phyloP scores from a whole-genome alignment of 1,284 basidiomycete species.

The Ceratobasidium sp. region DNA sequence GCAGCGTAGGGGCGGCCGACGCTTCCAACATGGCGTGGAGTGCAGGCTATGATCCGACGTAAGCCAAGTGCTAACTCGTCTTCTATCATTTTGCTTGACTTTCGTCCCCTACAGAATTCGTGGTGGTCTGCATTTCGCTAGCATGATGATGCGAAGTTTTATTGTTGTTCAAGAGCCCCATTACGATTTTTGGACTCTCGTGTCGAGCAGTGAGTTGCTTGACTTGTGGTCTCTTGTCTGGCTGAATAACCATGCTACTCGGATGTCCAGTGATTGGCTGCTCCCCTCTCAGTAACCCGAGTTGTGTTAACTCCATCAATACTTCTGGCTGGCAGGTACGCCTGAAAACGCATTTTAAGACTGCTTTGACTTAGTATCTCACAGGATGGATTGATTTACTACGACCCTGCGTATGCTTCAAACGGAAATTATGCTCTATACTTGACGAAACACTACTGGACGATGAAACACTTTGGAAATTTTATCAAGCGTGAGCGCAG shows the following conservation, averaged over 20 bases:
- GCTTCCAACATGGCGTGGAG: constrained; percentile 17
- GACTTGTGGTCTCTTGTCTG: neutral
- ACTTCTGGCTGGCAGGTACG: constrained; percentile 44
- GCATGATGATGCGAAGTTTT: constrained; percentile 12
- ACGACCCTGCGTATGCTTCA: constrained; percentile 43
- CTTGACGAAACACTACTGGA: constrained; percentile 34
- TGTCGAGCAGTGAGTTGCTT: constrained; percentile 42
- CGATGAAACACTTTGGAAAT: constrained; percentile 36
- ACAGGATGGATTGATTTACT: constrained; percentile 41
- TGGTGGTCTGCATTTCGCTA: constrained; percentile 45
- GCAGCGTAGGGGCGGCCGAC: constrained; percentile 29
- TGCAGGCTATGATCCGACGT: constrained; percentile 36
- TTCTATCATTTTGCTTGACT: neutral
- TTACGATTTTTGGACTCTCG: constrained; percentile 48
- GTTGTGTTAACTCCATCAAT: constrained; percentile 41
- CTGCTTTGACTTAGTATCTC: neutral
- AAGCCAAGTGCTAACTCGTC: constrained; percentile 20
- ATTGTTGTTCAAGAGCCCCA: constrained; percentile 42
- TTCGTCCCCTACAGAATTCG: constrained; percentile 43
- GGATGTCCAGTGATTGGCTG: constrained; percentile 43
- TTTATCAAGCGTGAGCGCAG: constrained; percentile 26
- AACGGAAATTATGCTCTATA: constrained; percentile 34
- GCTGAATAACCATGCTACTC: neutral
- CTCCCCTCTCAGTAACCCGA: constrained; percentile 41
- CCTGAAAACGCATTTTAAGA: constrained; percentile 1